Base-by-base conservation (phyloP, 1,139 yeast genomes). In the Scheffersomyces segobiensis region DNA sequence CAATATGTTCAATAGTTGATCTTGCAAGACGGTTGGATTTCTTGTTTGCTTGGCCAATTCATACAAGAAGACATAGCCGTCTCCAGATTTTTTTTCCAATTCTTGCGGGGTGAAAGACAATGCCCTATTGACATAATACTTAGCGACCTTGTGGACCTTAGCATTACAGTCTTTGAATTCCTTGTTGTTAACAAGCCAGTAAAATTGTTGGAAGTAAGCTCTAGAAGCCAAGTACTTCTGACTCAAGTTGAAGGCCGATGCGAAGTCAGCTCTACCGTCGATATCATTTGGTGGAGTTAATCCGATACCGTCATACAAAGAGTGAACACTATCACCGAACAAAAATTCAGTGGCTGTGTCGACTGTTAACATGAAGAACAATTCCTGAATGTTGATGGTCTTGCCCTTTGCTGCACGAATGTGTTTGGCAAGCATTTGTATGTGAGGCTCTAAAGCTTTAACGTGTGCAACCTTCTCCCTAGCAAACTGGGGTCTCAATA, bases 331-430 rank as follows among this genome's bases (percentile, higher is more conserved):
- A 64, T 78, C 83, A 10, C 87, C 87, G 70, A 84, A 83, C 60
- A 84, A 71, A 64, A 83, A 82, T 67, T 84, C 86, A 8, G 87
- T 79, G 3, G 87, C 81, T 19, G 84, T 76, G 65, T 84, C 87
- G 59, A 84, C 72, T 10, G 87, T 84, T 53, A 84, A 70, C 58
- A 71, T 69, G 67, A 77, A 83, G 65, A 82, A 81, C 51, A 77
- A 69, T 46, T 71, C 76, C 66, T 82, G 86, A 24, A 82, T 67
- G 60, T 84, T 85, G 61, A 81, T 73, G 6, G 63, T 60, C 24
- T 62, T 55, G 21, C 63, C 64, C n/a, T 53, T 50, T 24, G 52
- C 24, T 8, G 10, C 10, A 26, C 10, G 10, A 26, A 26, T 10
- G 39, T 5, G 39, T 26, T 52, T 50, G 26, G 57, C 53, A 53